Conservation (phyloP, 2,329 filamentous ascomycete genomes). For the Aspergillus unguis region DNA sequence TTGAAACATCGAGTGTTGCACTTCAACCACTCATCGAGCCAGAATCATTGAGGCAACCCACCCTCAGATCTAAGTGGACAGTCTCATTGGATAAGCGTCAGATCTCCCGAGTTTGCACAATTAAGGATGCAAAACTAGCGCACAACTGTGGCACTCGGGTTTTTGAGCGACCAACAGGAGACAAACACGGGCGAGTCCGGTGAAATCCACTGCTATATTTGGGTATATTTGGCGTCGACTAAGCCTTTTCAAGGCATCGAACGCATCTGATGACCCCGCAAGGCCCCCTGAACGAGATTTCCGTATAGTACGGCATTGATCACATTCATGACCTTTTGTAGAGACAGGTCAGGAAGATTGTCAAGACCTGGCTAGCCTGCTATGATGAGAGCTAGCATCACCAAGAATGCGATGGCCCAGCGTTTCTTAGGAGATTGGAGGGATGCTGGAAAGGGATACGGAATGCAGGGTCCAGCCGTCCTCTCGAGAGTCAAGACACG, state of each 20-base stretch:
- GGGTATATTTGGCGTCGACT: conserved; percentile 7
- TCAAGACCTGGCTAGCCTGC: too few relatives aligned
- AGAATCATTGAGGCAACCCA: not conserved
- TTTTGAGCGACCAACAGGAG: conserved; percentile 16
- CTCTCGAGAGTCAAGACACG: not conserved
- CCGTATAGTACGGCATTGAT: not conserved
- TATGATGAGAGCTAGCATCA: too few relatives aligned
- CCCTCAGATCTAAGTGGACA: not conserved
- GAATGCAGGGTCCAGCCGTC: conserved; percentile 13
- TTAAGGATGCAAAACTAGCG: conserved; percentile 19
- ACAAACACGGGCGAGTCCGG: conserved; percentile 16
- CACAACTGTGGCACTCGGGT: conserved; percentile 9
- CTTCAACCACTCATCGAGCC: conserved; percentile 1
- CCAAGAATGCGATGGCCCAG: too few relatives aligned
- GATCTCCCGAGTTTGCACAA: conserved; percentile 13
- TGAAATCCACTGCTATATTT: conserved; percentile 19
- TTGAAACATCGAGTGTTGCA: conserved; percentile 3
- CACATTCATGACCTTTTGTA: too few relatives aligned
- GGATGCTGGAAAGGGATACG: conserved; percentile 20
- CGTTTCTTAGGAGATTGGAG: not conserved
- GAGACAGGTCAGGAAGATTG: not conserved
- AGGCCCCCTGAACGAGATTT: conserved; percentile 19
- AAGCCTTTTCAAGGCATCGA: conserved; percentile 1
- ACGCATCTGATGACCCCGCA: conserved; percentile 12
- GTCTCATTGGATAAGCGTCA: too few relatives aligned